A percentile compares a stretch with the other conserved stretches of the same genome.
Evolutionary conservation across 2,329 filamentous ascomycete species (phyloP).

Genomic region (Samsoniella hepiali): DNA sequence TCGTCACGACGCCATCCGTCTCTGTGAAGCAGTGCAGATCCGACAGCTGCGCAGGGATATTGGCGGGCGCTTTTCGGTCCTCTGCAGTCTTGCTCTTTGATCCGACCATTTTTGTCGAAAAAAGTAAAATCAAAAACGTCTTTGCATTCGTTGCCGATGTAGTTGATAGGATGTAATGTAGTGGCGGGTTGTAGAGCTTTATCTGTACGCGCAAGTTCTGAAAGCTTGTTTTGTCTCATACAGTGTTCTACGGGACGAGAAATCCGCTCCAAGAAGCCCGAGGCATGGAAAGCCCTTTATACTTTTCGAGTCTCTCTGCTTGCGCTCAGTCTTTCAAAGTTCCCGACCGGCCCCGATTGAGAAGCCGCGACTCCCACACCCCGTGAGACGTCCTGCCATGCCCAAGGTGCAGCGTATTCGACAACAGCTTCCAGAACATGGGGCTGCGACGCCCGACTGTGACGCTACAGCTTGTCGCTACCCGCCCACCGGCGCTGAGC

Average conservation of each 20-base stretch:
- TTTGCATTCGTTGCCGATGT: neutral
- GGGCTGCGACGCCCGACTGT: neutral
- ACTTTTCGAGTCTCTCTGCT: neutral
- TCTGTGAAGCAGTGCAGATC: slow-evolving; percentile 59
- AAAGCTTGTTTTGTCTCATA: too few relatives aligned
- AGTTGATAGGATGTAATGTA: neutral
- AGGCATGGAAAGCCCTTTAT: neutral
- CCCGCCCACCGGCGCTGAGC: slow-evolving; percentile 1
- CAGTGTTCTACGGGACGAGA: neutral
- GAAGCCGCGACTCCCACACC: neutral
- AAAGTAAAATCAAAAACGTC: neutral
- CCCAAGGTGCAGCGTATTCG: neutral
- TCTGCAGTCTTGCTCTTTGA: slow-evolving; percentile 26
- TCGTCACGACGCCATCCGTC: slow-evolving; percentile 58
- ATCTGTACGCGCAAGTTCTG: neutral
- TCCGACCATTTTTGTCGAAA: neutral
- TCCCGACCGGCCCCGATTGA: neutral
- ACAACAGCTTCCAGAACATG: neutral
- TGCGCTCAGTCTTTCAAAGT: too few relatives aligned
- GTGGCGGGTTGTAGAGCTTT: too few relatives aligned
- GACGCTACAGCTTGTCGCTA: neutral
- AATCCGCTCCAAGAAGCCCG: neutral
- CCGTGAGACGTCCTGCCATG: neutral
- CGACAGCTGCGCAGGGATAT: slow-evolving; percentile 40
- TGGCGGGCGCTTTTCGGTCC: slow-evolving; percentile 30